phyloP scores from a whole-genome alignment of 306 rosid species.

The Medicago ruthenica region DNA sequence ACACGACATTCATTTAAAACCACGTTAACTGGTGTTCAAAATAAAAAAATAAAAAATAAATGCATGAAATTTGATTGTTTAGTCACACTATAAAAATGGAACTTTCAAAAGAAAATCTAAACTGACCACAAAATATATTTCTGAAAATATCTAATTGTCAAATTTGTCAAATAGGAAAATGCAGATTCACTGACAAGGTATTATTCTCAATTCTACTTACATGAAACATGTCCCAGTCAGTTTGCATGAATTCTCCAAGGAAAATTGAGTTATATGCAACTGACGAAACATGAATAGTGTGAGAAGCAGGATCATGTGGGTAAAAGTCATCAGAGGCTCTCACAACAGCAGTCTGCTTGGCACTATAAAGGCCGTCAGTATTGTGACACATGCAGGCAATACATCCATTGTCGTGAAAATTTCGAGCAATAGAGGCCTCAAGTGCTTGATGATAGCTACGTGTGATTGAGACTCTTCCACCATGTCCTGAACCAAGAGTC shows the following conservation, averaged over 20 bases:
- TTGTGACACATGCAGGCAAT: constrained; percentile 98
- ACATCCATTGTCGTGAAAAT: constrained; percentile 91
- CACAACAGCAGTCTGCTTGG: constrained; percentile 89
- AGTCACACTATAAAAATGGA: too few relatives aligned
- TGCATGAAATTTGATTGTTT: too few relatives aligned
- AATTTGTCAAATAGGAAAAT: too few relatives aligned
- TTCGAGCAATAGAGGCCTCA: constrained; percentile 81
- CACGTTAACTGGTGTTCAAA: too few relatives aligned
- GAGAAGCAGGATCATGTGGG: constrained; percentile 96
- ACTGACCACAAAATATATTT: too few relatives aligned
- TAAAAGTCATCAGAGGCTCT: constrained; percentile 96
- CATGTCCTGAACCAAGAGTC: constrained; percentile 93
- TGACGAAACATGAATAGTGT: constrained; percentile 91
- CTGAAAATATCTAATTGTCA: too few relatives aligned
- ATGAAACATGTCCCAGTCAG: constrained; percentile 99
- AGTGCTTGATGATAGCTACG: constrained; percentile 90
- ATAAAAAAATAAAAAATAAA: too few relatives aligned
- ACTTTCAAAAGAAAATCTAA: too few relatives aligned
- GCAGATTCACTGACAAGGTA: too few relatives aligned
- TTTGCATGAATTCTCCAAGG: constrained; percentile 97
- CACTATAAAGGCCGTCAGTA: constrained; percentile 83
- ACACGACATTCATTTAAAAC: too few relatives aligned
- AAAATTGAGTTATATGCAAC: constrained; percentile 90
- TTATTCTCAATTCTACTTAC: constrained; percentile 54
- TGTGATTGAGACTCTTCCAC: constrained; percentile 89